Conservation (phyloP, 495 filamentous ascomycete species). For the Penicillium steckii region DNA sequence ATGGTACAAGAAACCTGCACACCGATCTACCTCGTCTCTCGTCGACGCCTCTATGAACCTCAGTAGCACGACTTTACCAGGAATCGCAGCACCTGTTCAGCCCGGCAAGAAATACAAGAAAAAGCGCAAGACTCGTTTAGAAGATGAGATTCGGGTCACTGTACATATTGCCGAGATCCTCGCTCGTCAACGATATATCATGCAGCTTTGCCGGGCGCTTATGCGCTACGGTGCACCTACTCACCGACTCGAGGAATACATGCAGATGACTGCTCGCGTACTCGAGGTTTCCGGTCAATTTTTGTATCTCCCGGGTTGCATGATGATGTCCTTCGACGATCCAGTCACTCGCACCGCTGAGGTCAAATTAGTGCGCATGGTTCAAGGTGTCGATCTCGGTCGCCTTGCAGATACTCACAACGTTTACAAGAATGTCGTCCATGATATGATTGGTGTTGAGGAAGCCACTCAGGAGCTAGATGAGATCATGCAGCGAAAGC, state of each 20-base stretch:
- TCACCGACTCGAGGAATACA: conserved; percentile 80
- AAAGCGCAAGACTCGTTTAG: conserved; percentile 50
- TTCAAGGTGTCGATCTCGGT: conserved; percentile 80
- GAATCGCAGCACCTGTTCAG: conserved; percentile 20
- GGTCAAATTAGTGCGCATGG: conserved; percentile 79
- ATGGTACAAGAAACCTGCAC: conserved; percentile 62
- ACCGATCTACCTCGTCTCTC: conserved; percentile 43
- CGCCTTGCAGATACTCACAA: conserved; percentile 82
- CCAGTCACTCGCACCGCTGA: conserved; percentile 85
- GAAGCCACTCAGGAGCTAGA: conserved; percentile 74
- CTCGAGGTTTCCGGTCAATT: conserved; percentile 90
- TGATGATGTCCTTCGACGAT: conserved; percentile 96
- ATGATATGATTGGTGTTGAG: conserved; percentile 81
- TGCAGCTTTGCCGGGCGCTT: conserved; percentile 81
- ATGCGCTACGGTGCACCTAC: conserved; percentile 84
- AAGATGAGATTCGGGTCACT: conserved; percentile 72
- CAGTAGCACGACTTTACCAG: conserved; percentile 34
- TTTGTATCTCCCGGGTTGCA: conserved; percentile 87
- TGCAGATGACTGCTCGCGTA: conserved; percentile 86
- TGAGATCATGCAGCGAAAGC: conserved; percentile 60
- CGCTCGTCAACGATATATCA: conserved; percentile 78
- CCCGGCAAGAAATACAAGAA: conserved; percentile 33
- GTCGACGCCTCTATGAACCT: conserved; percentile 51
- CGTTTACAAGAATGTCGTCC: conserved; percentile 90
- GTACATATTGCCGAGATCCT: conserved; percentile 87